phyloP scores from a whole-genome alignment of 305 asterid genomes.

The Fraxinus paxiana region DNA sequence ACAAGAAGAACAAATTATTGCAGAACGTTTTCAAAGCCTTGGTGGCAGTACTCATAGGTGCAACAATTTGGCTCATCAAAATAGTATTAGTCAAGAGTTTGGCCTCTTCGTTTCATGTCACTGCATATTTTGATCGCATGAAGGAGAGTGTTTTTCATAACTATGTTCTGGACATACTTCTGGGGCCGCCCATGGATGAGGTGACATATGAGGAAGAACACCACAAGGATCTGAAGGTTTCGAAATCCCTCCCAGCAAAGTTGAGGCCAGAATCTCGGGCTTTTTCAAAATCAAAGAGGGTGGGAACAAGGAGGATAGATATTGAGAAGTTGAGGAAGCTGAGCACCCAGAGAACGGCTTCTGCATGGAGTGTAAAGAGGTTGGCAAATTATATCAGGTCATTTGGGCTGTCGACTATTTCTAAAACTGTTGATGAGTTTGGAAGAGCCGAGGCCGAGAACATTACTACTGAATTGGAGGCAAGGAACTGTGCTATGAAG shows the following conservation, averaged over 20 bases:
- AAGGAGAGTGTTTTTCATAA: conserved; percentile 60
- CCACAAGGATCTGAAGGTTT: conserved; percentile 10
- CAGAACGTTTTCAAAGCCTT: conserved; percentile 36
- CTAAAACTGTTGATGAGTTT: conserved; percentile 48
- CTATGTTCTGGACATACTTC: conserved; percentile 49
- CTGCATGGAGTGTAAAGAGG: conserved; percentile 58
- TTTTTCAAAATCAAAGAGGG: conserved; percentile 30
- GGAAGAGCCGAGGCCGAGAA: conserved; percentile 32
- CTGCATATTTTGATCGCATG: conserved; percentile 62
- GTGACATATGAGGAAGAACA: conserved; percentile 28
- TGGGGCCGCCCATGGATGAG: conserved; percentile 55
- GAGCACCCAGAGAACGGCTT: conserved; percentile 41
- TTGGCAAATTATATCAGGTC: conserved; percentile 44
- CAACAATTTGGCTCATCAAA: conserved; percentile 59
- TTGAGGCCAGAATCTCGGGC: conserved; percentile 28
- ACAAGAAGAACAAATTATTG: conserved; percentile 36
- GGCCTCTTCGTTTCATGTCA: conserved; percentile 62
- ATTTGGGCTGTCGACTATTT: conserved; percentile 51
- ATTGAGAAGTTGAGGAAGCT: conserved; percentile 46
- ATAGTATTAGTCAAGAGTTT: conserved; percentile 47
- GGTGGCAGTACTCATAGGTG: conserved; percentile 41
- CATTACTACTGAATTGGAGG: conserved; percentile 54
- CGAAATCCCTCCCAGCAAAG: conserved; percentile 33
- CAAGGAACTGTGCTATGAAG: conserved; percentile 40
- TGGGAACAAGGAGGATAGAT: conserved; percentile 41